Evolutionary conservation across 805 yeast genomes (phyloP).

Genomic region (Saccharomycopsis javanensis): DNA sequence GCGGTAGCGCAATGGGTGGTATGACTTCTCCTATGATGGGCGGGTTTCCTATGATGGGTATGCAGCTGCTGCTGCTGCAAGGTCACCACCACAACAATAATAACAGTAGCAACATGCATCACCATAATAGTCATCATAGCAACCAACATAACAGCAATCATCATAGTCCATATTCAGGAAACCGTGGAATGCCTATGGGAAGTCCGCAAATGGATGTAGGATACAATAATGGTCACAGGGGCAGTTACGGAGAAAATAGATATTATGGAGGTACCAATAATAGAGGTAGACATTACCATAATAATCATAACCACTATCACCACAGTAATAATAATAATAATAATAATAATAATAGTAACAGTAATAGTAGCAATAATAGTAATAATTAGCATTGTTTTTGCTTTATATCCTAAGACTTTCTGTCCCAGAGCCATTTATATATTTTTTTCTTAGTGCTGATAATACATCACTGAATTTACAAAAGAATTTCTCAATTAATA

Average conservation of each 20-base stretch:
- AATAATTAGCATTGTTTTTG: background rate
- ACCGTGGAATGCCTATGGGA: slow-evolving; percentile 1
- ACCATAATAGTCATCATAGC: background rate
- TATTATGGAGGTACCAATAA: background rate
- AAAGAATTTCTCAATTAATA: too few relatives aligned
- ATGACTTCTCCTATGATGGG: slow-evolving; percentile 2
- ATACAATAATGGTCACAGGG: background rate
- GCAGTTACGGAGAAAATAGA: slow-evolving; percentile 1
- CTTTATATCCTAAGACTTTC: background rate
- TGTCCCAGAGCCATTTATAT: too few relatives aligned
- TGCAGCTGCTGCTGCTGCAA: slow-evolving; percentile 7
- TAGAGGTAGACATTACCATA: background rate
- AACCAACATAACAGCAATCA: background rate
- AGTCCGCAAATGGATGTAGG: background rate
- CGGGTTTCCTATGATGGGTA: slow-evolving; percentile 2
- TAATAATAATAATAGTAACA: background rate
- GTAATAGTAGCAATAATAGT: background rate
- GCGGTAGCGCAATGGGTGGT: background rate
- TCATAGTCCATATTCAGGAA: background rate
- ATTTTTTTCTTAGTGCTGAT: too few relatives aligned
- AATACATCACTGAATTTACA: background rate
- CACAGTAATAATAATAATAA: background rate
- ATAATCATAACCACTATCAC: background rate
- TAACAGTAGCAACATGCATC: background rate
- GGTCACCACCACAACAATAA: background rate